Evolutionary conservation across 306 rosid genomes (phyloP), one percentile per base, ranked within the genome.

Genomic region (peach (Prunus persica)): DNA sequence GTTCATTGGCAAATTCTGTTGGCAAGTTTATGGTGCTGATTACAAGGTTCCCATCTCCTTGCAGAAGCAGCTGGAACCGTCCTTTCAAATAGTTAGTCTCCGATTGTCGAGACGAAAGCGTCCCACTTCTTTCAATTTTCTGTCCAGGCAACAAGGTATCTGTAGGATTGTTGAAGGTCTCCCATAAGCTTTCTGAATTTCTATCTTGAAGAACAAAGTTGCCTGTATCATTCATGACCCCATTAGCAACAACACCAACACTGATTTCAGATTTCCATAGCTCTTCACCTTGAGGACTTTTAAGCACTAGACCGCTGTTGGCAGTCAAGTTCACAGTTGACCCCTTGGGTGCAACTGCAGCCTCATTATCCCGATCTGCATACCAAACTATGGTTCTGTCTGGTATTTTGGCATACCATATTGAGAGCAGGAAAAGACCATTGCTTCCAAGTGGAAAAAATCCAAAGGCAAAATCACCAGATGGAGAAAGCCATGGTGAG

Each of bases 141-240:
- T 90, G 95, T 5, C 64, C 73, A 1, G 94, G 90, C 22, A 89
- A 81, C 34, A 89, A 52, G 34, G 91, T 89, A 67, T 89, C 91
- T 8, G 72, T 82, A 3, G 85, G 93, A 24, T 77, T 14, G 15
- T 62, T 28, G 50, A 89, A 89, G 54, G 69, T 83, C 18, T 79
- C 82, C 91, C 94, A 89, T 10, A 83, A 9, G 6, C n/a, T 1
- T 0, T 1, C 38, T 4, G 67, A 75, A 63, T n/a, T 68, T 0
- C 15, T 10, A 57, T 45, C 79, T 16, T 50, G 4, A 14, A 84
- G 62, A 50, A 70, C 19, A 24, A 84, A 67, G 71, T 75, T 84
- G 24, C 84, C 77, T 5, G 73, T 75, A 10, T 64, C 73, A 64
- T 69, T 27, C 24, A 81, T 13, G 12, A 15, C 15, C 19, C 58